Evolutionary conservation across 2,329 filamentous ascomycete species (phyloP), one percentile per base, ranked within the genome.

Genomic region (Cladophialophora yegresii): DNA sequence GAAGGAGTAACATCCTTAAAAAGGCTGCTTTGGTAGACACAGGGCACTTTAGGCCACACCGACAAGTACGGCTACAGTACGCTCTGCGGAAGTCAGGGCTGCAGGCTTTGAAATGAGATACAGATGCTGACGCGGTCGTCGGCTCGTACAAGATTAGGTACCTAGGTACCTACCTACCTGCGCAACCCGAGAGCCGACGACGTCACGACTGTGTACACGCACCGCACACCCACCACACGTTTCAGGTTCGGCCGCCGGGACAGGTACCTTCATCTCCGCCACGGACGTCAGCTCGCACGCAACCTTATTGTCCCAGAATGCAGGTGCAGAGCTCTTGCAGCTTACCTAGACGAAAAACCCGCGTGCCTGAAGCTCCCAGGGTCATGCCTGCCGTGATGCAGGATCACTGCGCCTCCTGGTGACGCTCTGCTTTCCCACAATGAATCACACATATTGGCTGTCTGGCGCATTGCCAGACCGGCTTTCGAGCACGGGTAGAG

Each of bases 91-190:
- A 43, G 16, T 43, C 36, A 8, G 3, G 20, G 20, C 47, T 22
- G 20, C 47, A 7, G 26, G 47, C 47, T 50, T 50, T 54, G 51
- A 54, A 54, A 54, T 54, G 51, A 20, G 28, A 2, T 33, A 0
- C 28, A 8, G 51, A 33, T 30, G 51, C 51, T 54, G 51, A 54
- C 51, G 51, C 51, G 51, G 51, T 28, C n/a, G 16, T 43, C 36
- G 36, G 36, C 36, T 16, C 36, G 13, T 20, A 3, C 26, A 28
- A 28, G 26, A 28, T n/a, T n/a, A n/a, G n/a, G n/a, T n/a, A n/a
- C n/a, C n/a, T n/a, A n/a, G n/a, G n/a, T n/a, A n/a, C 26, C 26
- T 28, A 43, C 13, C 13, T n/a, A n/a, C 13, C 36, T 43, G 36
- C 36, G n/a, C 6, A 16, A 16, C 13, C 20, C 20, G 9, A 20